Conservation (phyloP, 768 basidiomycete species). For the Mycena chlorophos region DNA sequence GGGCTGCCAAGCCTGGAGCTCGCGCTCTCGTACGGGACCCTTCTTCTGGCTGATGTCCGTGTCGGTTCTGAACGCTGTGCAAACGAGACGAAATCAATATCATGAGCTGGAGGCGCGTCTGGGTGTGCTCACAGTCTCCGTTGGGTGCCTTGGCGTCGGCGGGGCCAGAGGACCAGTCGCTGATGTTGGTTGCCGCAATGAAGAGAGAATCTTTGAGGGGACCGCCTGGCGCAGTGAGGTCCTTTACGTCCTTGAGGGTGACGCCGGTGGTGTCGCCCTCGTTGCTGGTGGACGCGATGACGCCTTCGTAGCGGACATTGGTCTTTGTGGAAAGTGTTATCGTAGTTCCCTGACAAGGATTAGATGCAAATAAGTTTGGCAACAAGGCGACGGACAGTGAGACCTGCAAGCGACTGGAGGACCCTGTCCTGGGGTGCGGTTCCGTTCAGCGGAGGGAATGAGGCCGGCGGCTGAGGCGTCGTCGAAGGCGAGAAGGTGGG, state of each 20-base stretch:
- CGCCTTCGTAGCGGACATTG: slow-evolving; percentile 72
- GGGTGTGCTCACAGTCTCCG: slow-evolving; percentile 61
- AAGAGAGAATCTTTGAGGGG: slow-evolving; percentile 72
- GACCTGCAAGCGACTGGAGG: slow-evolving; percentile 64
- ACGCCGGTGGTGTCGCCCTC: slow-evolving; percentile 75
- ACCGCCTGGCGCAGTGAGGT: slow-evolving; percentile 62
- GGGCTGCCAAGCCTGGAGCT: slow-evolving; percentile 78
- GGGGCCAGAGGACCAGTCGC: slow-evolving; percentile 70
- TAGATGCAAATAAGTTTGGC: slow-evolving; percentile 4
- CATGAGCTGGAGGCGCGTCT: slow-evolving; percentile 3
- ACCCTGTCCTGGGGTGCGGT: slow-evolving; percentile 53
- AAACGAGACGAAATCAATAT: slow-evolving; percentile 7
- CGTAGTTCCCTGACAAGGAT: slow-evolving; percentile 62
- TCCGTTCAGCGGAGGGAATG: slow-evolving; percentile 52
- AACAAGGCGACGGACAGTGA: slow-evolving; percentile 58
- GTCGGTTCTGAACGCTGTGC: slow-evolving; percentile 78
- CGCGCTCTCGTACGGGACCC: slow-evolving; percentile 60
- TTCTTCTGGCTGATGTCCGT: slow-evolving; percentile 70
- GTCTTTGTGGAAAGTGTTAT: slow-evolving; percentile 76
- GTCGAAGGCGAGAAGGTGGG: slow-evolving; percentile 63
- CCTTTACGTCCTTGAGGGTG: slow-evolving; percentile 76
- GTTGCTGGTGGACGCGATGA: slow-evolving; percentile 54
- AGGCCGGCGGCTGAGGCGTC: slow-evolving; percentile 36
- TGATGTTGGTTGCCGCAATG: slow-evolving; percentile 72
- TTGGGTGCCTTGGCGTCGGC: slow-evolving; percentile 69